Evolutionary conservation across 371 early-diverging fungal species (phyloP), one percentile per base, ranked within the genome.

Genomic region (Capillidium rhysosporum): DNA sequence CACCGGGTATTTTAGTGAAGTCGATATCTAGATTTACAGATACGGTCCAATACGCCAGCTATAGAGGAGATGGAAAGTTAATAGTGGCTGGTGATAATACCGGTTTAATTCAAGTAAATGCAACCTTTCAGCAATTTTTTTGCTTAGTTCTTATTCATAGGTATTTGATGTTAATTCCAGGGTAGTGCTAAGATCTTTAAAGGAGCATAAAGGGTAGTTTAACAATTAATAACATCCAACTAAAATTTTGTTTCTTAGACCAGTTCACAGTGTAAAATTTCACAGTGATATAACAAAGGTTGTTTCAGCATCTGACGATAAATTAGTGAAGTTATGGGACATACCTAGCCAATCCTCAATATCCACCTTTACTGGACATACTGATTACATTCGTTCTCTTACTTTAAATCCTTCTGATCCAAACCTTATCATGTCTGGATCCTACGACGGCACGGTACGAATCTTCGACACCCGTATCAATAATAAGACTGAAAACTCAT

Each of bases 361-460:
- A 21, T 67, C 70, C 26, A 65, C 71, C n/a, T 87, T 92, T 56
- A 71, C 65, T 10, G 89, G 79, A 23, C 95, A 95, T 65, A 70
- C 69, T 44, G 95, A 94, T 71, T 90, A 94, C 61, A 83, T 92
- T 40, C 77, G 91, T 29, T 65, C 80, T 16, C 87, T 80, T 20
- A 64, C 74, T 30, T 76, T 86, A 51, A 77, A 75, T 31, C 64
- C 66, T 40, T 82, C 80, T 43, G 87, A 89, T 63, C 85, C 87
- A 30, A 76, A 84, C 47, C 56, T 92, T 57, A 61, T 90, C 55
- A 58, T 88, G 10, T 80, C 89, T 1, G 92, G 93, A 7, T 89
- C 94, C 0, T 96, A 94, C 63, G 97, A 96, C 66, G 90, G 88
- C 62, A 89, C 91, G 18, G 84, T 94, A 29, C 76, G 75, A 59